A percentile compares a stretch with the other conserved stretches of the same genome.
These are phyloP conservation scores for Sechiopsis laciniata DNA, from an alignment of 306 rosid species.

Conservation along the genomic window DNA sequence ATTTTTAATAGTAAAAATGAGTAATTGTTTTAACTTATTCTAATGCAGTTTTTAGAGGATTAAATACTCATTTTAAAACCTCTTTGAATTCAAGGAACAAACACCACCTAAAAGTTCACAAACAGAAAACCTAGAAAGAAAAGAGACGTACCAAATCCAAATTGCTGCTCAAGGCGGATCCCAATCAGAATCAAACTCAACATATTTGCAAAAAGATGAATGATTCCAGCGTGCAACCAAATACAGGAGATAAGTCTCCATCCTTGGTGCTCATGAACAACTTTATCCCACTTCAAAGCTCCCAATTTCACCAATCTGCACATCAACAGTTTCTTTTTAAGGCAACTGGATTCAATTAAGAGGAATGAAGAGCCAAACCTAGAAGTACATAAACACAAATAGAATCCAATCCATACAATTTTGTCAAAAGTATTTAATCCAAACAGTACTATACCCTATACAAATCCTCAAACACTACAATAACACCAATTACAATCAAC, in stretches of 20 bases:
- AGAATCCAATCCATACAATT: background rate
- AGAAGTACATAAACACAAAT: background rate
- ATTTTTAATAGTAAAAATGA: no score
- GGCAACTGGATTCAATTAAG: background rate
- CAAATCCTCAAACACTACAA: no score
- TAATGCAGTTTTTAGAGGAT: no score
- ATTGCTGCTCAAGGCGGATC: slow-evolving; percentile 50
- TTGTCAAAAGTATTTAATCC: no score
- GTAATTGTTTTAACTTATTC: no score
- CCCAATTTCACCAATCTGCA: slow-evolving; percentile 45
- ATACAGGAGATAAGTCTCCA: slow-evolving; percentile 46
- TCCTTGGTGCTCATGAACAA: slow-evolving; percentile 35
- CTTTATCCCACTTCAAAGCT: slow-evolving; percentile 35
- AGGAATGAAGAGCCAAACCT: background rate
- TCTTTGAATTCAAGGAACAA: no score
- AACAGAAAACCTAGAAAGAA: background rate
- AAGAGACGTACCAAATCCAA: slow-evolving; percentile 37
- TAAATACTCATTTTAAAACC: no score
- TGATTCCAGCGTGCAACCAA: slow-evolving; percentile 51
- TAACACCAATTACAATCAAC: background rate
- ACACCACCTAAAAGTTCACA: background rate
- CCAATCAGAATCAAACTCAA: slow-evolving; percentile 45
- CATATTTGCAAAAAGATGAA: slow-evolving; percentile 48
- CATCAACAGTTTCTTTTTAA: background rate
- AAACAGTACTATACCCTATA: background rate